Base-by-base conservation (phyloP, 495 filamentous ascomycete species). In the Hyphodiscus hymeniophilus region DNA sequence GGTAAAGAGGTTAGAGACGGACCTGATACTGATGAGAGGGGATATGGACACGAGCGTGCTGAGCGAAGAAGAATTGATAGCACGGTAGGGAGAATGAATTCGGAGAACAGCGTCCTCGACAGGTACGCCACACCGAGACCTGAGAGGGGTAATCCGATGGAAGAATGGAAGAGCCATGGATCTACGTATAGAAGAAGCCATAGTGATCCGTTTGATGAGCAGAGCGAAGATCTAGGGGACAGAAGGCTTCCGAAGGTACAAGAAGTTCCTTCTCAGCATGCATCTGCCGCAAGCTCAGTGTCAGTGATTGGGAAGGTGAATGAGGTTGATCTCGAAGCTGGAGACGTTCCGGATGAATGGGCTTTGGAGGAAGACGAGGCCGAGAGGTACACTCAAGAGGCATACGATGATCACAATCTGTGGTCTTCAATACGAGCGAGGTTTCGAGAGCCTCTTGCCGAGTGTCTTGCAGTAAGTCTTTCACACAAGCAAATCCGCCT, bases 341-440 rank as follows among this genome's bases (percentile, higher is more conserved):
- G 56, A 11, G 58, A 58, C 3, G 40, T 46, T 24, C 38, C 23
- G 2, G 50, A 58, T 12, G 33, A 55, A 18, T 54, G 45, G 2
- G 49, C 52, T 11, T 45, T 40, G 20, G 43, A 60, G 13, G 20
- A 56, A 16, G 63, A 66, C 10, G 67, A 72, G 31, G 63, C 64
- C n/a, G 63, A 71, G 48, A 58, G 68, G 7, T 60, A 71, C 22
- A 10, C n/a, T 3, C 35, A 12, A 17, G 39, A 42, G 26, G 39
- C 10, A 26, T 2, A 22, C 53, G 69, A 77, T 51, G 65, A 63
- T 35, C 67, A 69, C 46, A 76, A 71, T 11, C 66, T 64, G 42
- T 77, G 72, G 73, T 71, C 71, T n/a, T 65, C 70, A 13, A 63
- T 73, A 44, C 68, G 73, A 15, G 70, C 68, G 0, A 69, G 69